Percentiles rank a stretch among this genome's conserved stretches.
Evolutionary conservation across 805 yeast species (phyloP).

Genomic region (Wickerhamomyces xylosicus): DNA sequence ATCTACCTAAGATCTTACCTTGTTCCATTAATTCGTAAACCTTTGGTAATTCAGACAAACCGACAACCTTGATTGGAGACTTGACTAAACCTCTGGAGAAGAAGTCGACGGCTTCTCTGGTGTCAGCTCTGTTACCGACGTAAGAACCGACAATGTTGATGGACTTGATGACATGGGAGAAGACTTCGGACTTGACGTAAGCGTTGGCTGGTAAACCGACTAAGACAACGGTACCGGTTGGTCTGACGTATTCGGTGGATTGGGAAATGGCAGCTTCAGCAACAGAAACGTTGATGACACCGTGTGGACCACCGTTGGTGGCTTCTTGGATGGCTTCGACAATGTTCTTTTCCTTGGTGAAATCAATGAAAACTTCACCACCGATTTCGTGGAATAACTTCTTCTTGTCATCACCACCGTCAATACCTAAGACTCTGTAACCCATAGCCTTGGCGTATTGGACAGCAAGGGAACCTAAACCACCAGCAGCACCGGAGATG

Average conservation of each 20-base stretch:
- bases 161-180: conserved; percentile 37
- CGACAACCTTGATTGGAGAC: conserved; percentile 50
- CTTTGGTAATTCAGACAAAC: conserved; percentile 40
- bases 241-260: conserved; percentile 41
- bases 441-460: conserved; percentile 77
- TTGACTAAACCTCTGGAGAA: conserved; percentile 53
- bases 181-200: conserved; percentile 33
- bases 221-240: conserved; percentile 49
- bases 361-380: conserved; percentile 55
- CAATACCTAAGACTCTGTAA: conserved; percentile 57
- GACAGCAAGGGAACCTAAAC: conserved; percentile 66
- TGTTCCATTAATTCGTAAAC: conserved; percentile 46
- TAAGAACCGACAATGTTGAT: conserved; percentile 29
- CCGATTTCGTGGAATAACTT: conserved; percentile 43
- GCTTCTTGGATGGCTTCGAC: conserved; percentile 33
- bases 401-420: conserved; percentile 64
- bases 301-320: conserved; percentile 60
- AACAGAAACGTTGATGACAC: conserved; percentile 46
- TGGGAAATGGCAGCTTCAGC: conserved; percentile 41
- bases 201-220: conserved; percentile 54
- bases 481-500: conserved; percentile 76
- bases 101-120: conserved; percentile 64
- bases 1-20: too few relatives aligned
- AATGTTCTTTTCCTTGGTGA: conserved; percentile 39
- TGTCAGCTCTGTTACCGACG: conserved; percentile 20